Evolutionary conservation across 768 basidiomycete species (phyloP).

Genomic region (Boletellus ananiceps): DNA sequence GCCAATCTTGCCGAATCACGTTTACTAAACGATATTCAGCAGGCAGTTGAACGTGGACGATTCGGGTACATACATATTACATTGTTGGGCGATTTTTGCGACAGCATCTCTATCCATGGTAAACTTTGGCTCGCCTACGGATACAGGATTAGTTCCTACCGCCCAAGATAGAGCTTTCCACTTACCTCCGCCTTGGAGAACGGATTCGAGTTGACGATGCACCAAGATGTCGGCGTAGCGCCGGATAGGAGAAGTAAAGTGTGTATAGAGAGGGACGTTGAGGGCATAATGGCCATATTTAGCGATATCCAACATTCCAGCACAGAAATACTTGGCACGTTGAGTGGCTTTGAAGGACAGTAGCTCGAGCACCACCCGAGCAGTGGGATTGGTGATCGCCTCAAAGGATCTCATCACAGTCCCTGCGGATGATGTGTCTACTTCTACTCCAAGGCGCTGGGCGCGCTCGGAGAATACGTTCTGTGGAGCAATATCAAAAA

Average conservation of each 20-base stretch:
- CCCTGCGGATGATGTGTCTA: constrained; percentile 77
- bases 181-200: constrained; percentile 67
- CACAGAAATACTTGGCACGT: constrained; percentile 96
- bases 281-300: constrained; percentile 95
- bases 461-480: constrained; percentile 78
- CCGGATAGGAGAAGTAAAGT: constrained; percentile 90
- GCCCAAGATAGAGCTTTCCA: constrained; percentile 1
- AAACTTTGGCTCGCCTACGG: constrained; percentile 76
- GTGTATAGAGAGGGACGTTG: constrained; percentile 87
- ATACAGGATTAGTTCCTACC: constrained; percentile 4
- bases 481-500: constrained; percentile 35
- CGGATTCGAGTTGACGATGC: constrained; percentile 92
- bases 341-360: constrained; percentile 90
- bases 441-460: constrained; percentile 71
- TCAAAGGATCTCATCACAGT: constrained; percentile 82
- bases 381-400: constrained; percentile 65
- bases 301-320: constrained; percentile 98
- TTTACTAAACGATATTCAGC: constrained; percentile 50
- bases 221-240: constrained; percentile 93
- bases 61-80: constrained; percentile 72
- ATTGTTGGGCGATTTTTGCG: constrained; percentile 96
- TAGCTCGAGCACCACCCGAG: constrained; percentile 74
- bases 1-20: constrained; percentile 88
- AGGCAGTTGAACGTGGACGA: not conserved
- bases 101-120: constrained; percentile 97